Conservation (phyloP, 139 green algal genomes). For the Astrephomene gubernaculifera region DNA sequence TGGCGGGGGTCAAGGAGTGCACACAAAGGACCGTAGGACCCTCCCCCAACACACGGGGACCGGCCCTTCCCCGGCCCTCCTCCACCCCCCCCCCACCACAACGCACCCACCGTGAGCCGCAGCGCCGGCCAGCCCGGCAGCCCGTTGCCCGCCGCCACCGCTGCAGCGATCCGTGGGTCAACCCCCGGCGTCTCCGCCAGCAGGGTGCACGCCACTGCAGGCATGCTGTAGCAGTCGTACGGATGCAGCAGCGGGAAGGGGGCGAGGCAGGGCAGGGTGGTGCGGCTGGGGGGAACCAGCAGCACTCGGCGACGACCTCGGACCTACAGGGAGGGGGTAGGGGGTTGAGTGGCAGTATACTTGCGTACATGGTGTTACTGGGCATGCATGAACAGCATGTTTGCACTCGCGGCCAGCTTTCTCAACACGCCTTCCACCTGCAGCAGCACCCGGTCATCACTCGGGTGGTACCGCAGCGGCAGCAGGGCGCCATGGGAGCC, state of each 20-base stretch:
- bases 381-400: too few species aligned
- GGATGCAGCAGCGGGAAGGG: constrained; percentile 82
- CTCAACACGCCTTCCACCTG: too few species aligned
- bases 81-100: background rate
- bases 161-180: constrained; percentile 18
- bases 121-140: background rate
- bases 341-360: too few species aligned
- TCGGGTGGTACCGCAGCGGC: constrained; percentile 60
- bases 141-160: background rate
- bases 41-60: background rate
- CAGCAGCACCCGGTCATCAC: constrained; percentile 62
- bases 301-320: constrained; percentile 70
- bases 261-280: constrained; percentile 71
- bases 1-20: background rate
- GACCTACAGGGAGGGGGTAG: constrained; percentile 51
- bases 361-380: background rate
- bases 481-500: constrained; percentile 58
- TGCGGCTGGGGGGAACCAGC: constrained; percentile 66
- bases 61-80: too few species aligned
- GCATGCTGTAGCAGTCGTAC: constrained; percentile 82
- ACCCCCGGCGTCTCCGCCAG: constrained; percentile 61
- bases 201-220: constrained; percentile 72
- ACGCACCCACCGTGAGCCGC: background rate
- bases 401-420: too few species aligned
- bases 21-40: background rate